phyloP scores from a whole-genome alignment of 768 basidiomycete genomes.

The Mycena chlorophos region DNA sequence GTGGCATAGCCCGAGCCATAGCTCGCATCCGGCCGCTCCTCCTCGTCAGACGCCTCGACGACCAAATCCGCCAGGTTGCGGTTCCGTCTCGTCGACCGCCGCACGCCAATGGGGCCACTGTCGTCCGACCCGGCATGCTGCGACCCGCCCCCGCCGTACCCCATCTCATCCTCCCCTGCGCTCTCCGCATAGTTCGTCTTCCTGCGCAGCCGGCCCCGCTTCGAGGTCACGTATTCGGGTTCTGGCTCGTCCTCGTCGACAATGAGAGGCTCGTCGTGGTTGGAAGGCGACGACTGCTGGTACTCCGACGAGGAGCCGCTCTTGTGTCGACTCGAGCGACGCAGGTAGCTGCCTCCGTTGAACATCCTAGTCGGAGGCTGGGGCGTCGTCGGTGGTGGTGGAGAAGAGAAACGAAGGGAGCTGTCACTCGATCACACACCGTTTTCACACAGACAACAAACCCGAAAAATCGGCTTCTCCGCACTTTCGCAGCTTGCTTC shows the following conservation, averaged over 20 bases:
- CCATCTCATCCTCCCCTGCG: no score
- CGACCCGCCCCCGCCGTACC: conserved; percentile 34
- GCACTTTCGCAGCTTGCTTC: background rate
- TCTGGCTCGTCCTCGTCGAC: conserved; percentile 36
- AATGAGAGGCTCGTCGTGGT: conserved; percentile 31
- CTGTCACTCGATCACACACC: background rate
- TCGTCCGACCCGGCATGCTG: conserved; percentile 34
- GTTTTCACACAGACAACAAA: background rate
- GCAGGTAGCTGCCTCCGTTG: conserved; percentile 1
- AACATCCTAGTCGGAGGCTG: background rate
- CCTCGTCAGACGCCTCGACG: conserved; percentile 49
- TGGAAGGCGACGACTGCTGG: conserved; percentile 47
- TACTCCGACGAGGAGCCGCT: conserved; percentile 49
- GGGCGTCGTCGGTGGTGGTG: background rate
- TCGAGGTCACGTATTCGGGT: conserved; percentile 29
- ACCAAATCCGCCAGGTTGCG: conserved; percentile 37
- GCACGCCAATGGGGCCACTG: conserved; percentile 14
- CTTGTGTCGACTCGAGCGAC: conserved; percentile 37
- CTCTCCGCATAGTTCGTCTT: conserved; percentile 47
- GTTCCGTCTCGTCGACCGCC: conserved; percentile 19
- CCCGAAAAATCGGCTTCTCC: background rate
- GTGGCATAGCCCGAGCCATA: conserved; percentile 25
- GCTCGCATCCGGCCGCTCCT: no score
- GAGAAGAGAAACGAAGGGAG: background rate
- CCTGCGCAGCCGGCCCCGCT: conserved; percentile 42